A percentile compares a stretch with the other conserved stretches of the same genome.
Conservation (phyloP, 768 basidiomycete genomes). For the Calocera viscosa region DNA sequence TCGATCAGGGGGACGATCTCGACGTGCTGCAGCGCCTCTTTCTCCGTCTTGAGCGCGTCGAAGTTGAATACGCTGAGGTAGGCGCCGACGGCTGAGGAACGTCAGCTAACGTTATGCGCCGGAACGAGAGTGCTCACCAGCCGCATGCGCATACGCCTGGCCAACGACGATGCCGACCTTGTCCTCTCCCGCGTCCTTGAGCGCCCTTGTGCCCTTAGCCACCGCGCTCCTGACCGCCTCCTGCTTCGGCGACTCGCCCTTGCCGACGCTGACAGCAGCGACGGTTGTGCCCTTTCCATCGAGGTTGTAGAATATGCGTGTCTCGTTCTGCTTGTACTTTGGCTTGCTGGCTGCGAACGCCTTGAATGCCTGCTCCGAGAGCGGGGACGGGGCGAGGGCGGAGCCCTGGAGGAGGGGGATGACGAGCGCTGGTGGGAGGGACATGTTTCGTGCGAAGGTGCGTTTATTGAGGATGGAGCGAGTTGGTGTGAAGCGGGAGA, state of each 20-base stretch:
- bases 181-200: slow-evolving; percentile 47
- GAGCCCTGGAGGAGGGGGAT: neutral
- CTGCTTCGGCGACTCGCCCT: slow-evolving; percentile 37
- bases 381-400: neutral
- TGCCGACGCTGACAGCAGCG: slow-evolving; percentile 19
- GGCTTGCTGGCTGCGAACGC: slow-evolving; percentile 14
- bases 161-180: slow-evolving; percentile 51
- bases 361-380: neutral
- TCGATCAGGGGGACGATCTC: slow-evolving; percentile 40
- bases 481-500: too few species aligned
- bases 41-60: slow-evolving; percentile 59
- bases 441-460: neutral
- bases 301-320: slow-evolving; percentile 23
- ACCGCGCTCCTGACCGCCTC: slow-evolving; percentile 60
- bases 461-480: neutral
- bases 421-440: neutral
- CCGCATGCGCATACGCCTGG: slow-evolving; percentile 53
- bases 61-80: slow-evolving; percentile 66
- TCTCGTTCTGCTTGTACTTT: slow-evolving; percentile 21
- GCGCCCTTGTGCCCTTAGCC: slow-evolving; percentile 57
- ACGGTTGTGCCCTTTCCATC: slow-evolving; percentile 10
- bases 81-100: slow-evolving; percentile 54
- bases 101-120: slow-evolving; percentile 7
- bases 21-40: slow-evolving; percentile 26
- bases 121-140: slow-evolving; percentile 36